Conservation (phyloP, 441 rosid genomes). For the Corymbia citriodora region DNA sequence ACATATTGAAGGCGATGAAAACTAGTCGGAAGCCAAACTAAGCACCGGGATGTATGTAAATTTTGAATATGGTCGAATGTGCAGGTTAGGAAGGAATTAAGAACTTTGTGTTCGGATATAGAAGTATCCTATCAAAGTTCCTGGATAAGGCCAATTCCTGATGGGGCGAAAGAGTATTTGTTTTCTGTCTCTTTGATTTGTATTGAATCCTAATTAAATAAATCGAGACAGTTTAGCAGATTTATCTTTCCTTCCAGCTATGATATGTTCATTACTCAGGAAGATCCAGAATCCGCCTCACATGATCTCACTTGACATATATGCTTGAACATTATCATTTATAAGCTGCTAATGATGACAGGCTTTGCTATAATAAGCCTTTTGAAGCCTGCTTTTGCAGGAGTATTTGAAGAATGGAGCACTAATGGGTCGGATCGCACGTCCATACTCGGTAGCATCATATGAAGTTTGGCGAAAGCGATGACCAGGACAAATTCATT, state of each 20-base stretch:
- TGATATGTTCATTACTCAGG: not conserved
- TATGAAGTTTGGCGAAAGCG: not conserved
- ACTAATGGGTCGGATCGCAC: not conserved
- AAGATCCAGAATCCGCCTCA: not conserved
- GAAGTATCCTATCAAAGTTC: not conserved
- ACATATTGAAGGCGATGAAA: not conserved
- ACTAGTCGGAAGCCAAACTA: not conserved
- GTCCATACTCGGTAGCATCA: not conserved
- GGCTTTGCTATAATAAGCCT: not conserved
- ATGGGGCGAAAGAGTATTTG: not conserved
- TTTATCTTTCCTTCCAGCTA: not conserved
- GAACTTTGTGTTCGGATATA: not conserved
- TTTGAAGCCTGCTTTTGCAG: not conserved
- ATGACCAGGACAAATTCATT: not conserved
- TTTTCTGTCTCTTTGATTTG: not conserved
- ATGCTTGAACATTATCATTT: not conserved
- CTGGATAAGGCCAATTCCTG: not conserved
- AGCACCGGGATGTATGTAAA: not conserved
- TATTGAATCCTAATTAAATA: not conserved
- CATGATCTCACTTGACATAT: not conserved
- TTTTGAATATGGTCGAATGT: not conserved
- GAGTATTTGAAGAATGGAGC: not conserved
- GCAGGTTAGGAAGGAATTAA: not conserved
- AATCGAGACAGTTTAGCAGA: not conserved
- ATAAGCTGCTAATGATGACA: not conserved